phyloP scores from a whole-genome alignment of 2,329 filamentous ascomycete genomes.

The Zasmidium cellare region DNA sequence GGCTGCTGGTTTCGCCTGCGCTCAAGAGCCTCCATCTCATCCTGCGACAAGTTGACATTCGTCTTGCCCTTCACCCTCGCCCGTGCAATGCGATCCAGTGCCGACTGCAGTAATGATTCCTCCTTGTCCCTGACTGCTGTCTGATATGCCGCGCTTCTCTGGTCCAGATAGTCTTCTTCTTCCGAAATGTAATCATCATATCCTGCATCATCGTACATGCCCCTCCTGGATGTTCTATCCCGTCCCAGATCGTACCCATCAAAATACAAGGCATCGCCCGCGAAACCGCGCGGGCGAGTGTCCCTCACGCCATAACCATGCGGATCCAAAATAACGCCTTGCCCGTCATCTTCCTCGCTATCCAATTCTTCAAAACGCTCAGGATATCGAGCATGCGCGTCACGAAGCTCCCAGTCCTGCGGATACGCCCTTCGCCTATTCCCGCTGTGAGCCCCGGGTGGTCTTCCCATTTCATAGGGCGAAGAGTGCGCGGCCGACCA shows the following conservation, averaged over 20 bases:
- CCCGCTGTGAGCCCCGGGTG: conserved; percentile 68
- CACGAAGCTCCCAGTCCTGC: conserved; percentile 47
- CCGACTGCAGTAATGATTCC: conserved; percentile 73
- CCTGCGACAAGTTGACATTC: conserved; percentile 76
- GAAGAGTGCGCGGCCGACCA: conserved; percentile 97
- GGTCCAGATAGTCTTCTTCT: conserved; percentile 49
- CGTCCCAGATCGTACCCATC: conserved; percentile 49
- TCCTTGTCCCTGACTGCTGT: conserved; percentile 65
- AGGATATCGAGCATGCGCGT: conserved; percentile 32
- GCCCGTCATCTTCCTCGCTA: conserved; percentile 51
- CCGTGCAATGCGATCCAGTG: conserved; percentile 75
- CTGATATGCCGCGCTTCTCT: conserved; percentile 47
- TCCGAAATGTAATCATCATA: conserved; percentile 48
- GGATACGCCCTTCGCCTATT: conserved; percentile 54
- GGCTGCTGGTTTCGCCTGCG: conserved; percentile 36
- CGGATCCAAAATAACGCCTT: conserved; percentile 45
- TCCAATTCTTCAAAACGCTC: conserved; percentile 67
- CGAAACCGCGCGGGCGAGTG: conserved; percentile 32
- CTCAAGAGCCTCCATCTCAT: conserved; percentile 79
- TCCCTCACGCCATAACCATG: conserved; percentile 34
- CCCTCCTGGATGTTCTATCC: conserved; percentile 39
- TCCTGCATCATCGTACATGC: conserved; percentile 46
- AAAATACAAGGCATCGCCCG: conserved; percentile 50
- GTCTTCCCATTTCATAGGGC: conserved; percentile 96
- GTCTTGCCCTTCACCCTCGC: conserved; percentile 74